Percentiles rank a stretch among this genome's conserved stretches.
Evolutionary conservation across 1,139 yeast genomes (phyloP).

Genomic region (Geotrichum europaeum): DNA sequence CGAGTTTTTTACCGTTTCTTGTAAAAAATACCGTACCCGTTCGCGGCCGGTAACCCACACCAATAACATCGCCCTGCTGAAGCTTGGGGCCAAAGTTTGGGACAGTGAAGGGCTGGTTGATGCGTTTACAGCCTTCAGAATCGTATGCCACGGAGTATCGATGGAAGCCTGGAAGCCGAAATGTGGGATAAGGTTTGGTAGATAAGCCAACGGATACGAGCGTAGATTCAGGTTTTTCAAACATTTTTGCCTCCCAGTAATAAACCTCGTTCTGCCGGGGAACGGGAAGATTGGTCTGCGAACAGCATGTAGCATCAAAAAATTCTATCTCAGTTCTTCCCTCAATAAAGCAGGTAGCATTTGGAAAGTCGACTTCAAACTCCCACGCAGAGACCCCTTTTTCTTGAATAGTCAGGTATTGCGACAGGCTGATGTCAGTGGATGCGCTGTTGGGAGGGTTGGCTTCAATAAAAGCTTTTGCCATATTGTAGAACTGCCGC

Average conservation of each 20-base stretch:
- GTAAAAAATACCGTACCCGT: slow-evolving; percentile 84
- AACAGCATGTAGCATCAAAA: slow-evolving; percentile 60
- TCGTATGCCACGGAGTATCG: slow-evolving; percentile 83
- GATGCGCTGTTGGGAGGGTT: slow-evolving; percentile 41
- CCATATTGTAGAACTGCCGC: slow-evolving; percentile 46
- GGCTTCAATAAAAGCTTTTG: slow-evolving; percentile 44
- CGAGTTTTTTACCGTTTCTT: slow-evolving; percentile 79
- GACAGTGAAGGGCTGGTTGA: slow-evolving; percentile 70
- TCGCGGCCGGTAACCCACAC: slow-evolving; percentile 78
- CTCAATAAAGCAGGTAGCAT: slow-evolving; percentile 55
- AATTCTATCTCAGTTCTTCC: slow-evolving; percentile 77
- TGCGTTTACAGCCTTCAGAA: slow-evolving; percentile 72
- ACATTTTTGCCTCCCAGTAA: slow-evolving; percentile 79
- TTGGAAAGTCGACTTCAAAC: slow-evolving; percentile 59
- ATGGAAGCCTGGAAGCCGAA: slow-evolving; percentile 80
- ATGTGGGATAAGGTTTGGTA: slow-evolving; percentile 85
- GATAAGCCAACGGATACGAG: slow-evolving; percentile 68
- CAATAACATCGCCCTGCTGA: slow-evolving; percentile 82
- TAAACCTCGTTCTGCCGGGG: slow-evolving; percentile 84
- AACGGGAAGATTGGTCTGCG: slow-evolving; percentile 80
- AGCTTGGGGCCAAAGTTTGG: slow-evolving; percentile 69
- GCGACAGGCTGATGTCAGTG: slow-evolving; percentile 40
- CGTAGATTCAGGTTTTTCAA: slow-evolving; percentile 53
- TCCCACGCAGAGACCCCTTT: slow-evolving; percentile 94
- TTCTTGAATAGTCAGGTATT: slow-evolving; percentile 66